Conservation (phyloP, 257 asterid genomes). For the Ophiorrhiza pumila region DNA sequence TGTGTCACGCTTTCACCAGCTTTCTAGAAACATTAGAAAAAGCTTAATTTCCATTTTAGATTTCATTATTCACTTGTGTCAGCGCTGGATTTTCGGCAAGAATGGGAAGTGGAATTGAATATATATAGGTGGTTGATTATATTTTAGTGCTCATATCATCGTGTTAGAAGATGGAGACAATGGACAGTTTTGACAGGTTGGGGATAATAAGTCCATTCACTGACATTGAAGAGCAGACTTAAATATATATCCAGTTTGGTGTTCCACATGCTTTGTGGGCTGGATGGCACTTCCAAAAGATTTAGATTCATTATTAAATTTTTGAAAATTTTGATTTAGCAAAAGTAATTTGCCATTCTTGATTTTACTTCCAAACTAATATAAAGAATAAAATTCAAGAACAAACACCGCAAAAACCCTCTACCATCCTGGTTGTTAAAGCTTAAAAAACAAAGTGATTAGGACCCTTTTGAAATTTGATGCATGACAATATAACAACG, state of each 20-base stretch:
- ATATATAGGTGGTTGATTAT: not conserved
- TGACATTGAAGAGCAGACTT: constrained; percentile 12
- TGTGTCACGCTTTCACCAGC: constrained; percentile 7
- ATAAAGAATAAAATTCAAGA: not conserved
- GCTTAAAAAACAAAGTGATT: not conserved
- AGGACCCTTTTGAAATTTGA: not conserved
- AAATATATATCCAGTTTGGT: not conserved
- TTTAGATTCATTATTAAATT: not conserved
- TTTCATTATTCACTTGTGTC: not conserved
- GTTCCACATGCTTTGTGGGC: constrained; percentile 13
- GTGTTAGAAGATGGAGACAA: constrained; percentile 2
- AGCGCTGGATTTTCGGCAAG: not conserved
- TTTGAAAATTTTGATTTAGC: not conserved
- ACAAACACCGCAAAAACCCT: not conserved
- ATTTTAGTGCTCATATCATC: not conserved
- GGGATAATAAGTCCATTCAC: constrained; percentile 7
- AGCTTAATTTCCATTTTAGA: constrained; percentile 1
- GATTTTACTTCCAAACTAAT: not conserved
- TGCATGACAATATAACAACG: not conserved
- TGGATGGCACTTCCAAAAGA: constrained; percentile 7
- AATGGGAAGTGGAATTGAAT: not conserved
- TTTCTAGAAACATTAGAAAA: not conserved
- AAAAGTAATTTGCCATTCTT: not conserved
- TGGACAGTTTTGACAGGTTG: not conserved
- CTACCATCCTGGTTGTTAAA: not conserved